These are phyloP conservation scores for Gastrodia elata DNA, from an alignment of 106 monocot species.

Conservation along the genomic window DNA sequence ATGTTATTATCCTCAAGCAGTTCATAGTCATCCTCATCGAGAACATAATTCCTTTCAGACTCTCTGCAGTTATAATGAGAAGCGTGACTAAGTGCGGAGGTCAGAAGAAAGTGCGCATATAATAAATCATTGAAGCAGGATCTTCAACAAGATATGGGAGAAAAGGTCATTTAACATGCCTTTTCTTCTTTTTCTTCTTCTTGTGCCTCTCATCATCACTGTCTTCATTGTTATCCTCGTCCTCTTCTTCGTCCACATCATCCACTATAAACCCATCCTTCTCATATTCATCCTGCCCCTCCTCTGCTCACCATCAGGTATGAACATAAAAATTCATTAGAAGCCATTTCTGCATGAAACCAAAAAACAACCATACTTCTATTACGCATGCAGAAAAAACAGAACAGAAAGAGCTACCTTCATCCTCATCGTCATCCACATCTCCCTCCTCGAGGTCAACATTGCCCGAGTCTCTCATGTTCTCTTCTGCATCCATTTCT, in stretches of 20 bases:
- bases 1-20: constrained; percentile 93
- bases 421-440: constrained; percentile 75
- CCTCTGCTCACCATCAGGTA: constrained; percentile 30
- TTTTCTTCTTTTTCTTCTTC: constrained; percentile 72
- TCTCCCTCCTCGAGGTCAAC: constrained; percentile 20
- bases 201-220: constrained; percentile 65
- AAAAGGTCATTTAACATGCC: constrained; percentile 16
- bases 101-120: background rate
- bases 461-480: constrained; percentile 12
- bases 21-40: constrained; percentile 97
- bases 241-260: constrained; percentile 75
- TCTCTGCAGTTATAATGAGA: constrained; percentile 35
- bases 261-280: constrained; percentile 98
- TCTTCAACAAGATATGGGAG: background rate
- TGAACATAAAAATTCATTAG: background rate
- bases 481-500: constrained; percentile 80
- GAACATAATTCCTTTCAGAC: constrained; percentile 63
- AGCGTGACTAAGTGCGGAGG: constrained; percentile 1
- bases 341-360: constrained; percentile 8
- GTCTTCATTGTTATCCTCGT: constrained; percentile 47
- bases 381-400: background rate
- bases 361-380: constrained; percentile 5
- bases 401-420: constrained; percentile 18
- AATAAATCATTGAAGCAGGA: constrained; percentile 5
- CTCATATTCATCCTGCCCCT: constrained; percentile 91